phyloP scores from a whole-genome alignment of 345 rosid species.

The Salix udensis region DNA sequence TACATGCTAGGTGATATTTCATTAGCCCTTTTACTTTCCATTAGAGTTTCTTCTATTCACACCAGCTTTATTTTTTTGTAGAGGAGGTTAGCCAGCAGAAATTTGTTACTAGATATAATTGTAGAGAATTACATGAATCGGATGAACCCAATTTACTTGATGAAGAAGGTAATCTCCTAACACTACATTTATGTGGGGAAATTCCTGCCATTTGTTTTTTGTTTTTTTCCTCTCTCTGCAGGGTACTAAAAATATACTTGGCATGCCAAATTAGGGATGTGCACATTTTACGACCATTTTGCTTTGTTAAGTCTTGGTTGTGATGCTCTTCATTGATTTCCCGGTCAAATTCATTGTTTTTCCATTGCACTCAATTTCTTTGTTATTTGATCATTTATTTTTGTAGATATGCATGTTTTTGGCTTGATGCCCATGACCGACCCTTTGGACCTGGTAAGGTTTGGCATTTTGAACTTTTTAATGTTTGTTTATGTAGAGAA shows the following conservation, averaged over 20 bases:
- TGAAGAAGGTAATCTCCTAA: slow-evolving; percentile 47
- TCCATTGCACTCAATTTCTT: slow-evolving; percentile 1
- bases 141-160: slow-evolving; percentile 64
- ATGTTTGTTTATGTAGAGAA: neutral
- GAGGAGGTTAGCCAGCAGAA: slow-evolving; percentile 42
- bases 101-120: slow-evolving; percentile 34
- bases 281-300: neutral
- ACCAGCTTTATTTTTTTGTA: slow-evolving; percentile 14
- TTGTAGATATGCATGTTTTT: slow-evolving; percentile 61
- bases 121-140: slow-evolving; percentile 44
- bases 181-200: neutral
- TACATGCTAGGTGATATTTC: neutral
- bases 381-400: slow-evolving; percentile 14
- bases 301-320: neutral
- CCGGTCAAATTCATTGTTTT: neutral
- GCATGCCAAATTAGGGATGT: neutral
- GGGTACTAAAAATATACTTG: neutral
- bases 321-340: slow-evolving; percentile 3
- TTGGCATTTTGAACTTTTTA: neutral
- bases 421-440: slow-evolving; percentile 64
- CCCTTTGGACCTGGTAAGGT: slow-evolving; percentile 55
- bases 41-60: neutral
- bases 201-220: neutral
- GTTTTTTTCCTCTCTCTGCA: too few relatives aligned
- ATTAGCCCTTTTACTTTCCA: neutral